Base-by-base conservation (phyloP, 495 filamentous ascomycete genomes). In the Aspergillus sclerotiicarbonarius region DNA sequence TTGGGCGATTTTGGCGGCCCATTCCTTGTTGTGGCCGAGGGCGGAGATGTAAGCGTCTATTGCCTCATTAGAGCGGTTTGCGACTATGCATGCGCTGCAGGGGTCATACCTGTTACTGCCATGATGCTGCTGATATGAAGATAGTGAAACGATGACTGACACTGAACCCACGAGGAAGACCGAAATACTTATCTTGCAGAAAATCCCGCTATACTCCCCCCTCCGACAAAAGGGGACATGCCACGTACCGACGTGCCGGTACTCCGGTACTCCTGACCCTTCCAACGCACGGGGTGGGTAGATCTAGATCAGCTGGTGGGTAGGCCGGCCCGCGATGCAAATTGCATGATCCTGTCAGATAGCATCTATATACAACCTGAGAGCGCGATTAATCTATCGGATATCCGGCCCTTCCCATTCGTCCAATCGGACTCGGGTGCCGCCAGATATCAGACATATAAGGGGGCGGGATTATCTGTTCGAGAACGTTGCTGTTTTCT, bases 1-100 rank as follows among this genome's bases (percentile, higher is more conserved):
- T 48, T 83, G 76, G 43, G 80, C 71, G 55, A 85, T 87, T 65
- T 86, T 82, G 53, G 80, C 79, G 13, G 85, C 84, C 88, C 86
- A 93, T 62, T 84, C 78, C 65, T 86, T 85, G 79, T 92, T 93
- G 50, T 63, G 61, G 59, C 59, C 51, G 56, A 77, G 59, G 37
- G 67, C 71, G 21, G 67, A 37, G 51, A 62, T 60, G 59, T 67
- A 74, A 46, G 66, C 67, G 61, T 74, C 73, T 73, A 49, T 37
- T 8, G 4, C 6, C 3, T 37, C 15, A 6, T 6, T 37, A 12
- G 10, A 12, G 35, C 6, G 31, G 31, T 33, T 12, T 37, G 35
- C 3, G 35, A 13, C 10, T 5, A 33, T 8, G 10, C 9, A 13
- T 3, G 35, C 3, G 37, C 7, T 13, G 13, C 4, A n/a, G 37